Evolutionary conservation across 2,329 filamentous ascomycete genomes (phyloP), one percentile per base, ranked within the genome.

Genomic region (Neofusicoccum sp.): DNA sequence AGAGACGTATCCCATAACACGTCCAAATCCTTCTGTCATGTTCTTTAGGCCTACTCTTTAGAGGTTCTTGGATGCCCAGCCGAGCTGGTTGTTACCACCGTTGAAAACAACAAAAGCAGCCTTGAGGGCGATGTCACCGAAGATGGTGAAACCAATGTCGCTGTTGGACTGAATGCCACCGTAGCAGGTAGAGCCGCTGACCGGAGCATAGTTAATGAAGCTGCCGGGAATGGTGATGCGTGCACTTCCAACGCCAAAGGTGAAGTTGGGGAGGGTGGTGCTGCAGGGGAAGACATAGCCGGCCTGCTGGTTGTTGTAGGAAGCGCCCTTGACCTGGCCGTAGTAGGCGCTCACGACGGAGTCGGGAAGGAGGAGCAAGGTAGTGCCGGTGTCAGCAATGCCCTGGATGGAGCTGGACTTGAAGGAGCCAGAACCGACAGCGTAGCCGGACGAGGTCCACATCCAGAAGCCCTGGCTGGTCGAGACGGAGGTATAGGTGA

Each of bases 101-200:
- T 61, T 39, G 44, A 61, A 61, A 12, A 61, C 56, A 33, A 89
- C 87, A 71, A 90, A 93, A 66, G 90, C 81, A 61, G 85, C 85
- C 85, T 95, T 95, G 68, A 95, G 83, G 79, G 93, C 91, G 62
- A 90, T 82, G 65, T 93, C 90, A 7, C 92, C 92, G 62, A 93
- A 85, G 71, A 95, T 92, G 62, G 83, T 86, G 67, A 88, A 81
- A 7, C 82, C 82, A 54, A 89, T 76, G n/a, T 81, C 84, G 2
- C 75, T 71, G 70, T 84, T 81, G 67, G 78, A 82, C 80, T 95
- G 92, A 66, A 96, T 84, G 52, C 91, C 91, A 62, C 91, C 91
- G 74, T 86, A 93, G 82, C 92, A 95, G 64, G 70, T 75, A 6
- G 71, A 68, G 66, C 73, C 73, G 11, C 71, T 67, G 59, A 79